A percentile compares a stretch with the other conserved stretches of the same genome.
Conservation (phyloP, 2,329 filamentous ascomycete species). For the Xylariaceae sp. region DNA sequence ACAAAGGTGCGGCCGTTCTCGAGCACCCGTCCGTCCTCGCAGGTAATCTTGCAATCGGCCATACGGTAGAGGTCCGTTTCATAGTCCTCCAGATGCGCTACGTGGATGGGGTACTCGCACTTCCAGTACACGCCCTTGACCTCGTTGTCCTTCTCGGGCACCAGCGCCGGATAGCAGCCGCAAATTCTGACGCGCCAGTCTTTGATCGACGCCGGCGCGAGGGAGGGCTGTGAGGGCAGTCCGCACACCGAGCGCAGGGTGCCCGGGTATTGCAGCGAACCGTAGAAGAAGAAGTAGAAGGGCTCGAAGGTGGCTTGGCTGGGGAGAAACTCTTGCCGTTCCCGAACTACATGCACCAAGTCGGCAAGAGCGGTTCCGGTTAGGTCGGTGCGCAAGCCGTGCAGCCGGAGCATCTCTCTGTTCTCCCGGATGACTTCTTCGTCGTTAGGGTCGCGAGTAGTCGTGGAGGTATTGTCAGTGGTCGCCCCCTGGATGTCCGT, state of each 20-base stretch:
- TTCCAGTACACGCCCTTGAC: conserved; percentile 27
- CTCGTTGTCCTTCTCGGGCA: conserved; percentile 14
- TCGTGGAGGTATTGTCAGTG: not conserved
- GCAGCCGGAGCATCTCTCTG: conserved; percentile 16
- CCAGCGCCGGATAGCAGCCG: conserved; percentile 23
- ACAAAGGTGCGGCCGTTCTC: conserved; percentile 27
- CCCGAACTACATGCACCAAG: conserved; percentile 1
- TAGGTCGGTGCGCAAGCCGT: conserved; percentile 17
- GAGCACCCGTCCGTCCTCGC: conserved; percentile 15
- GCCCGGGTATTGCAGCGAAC: conserved; percentile 22
- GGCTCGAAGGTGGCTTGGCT: conserved; percentile 23
- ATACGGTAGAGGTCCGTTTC: conserved; percentile 25
- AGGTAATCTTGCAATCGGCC: conserved; percentile 22
- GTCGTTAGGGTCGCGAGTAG: not conserved
- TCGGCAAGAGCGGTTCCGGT: conserved; percentile 7
- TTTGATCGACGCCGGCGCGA: conserved; percentile 15
- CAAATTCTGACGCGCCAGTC: conserved; percentile 28
- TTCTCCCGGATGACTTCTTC: not conserved
- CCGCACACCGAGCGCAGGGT: conserved; percentile 8
- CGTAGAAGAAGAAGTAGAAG: conserved; percentile 37
- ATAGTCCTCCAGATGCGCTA: conserved; percentile 15
- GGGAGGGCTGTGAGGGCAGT: not conserved
- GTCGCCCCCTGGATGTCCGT: too few species aligned
- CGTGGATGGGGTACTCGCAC: conserved; percentile 21
- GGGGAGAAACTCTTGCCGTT: not conserved